phyloP scores from a whole-genome alignment of 352 stramenopile species.

The Phytophthora lateralis region DNA sequence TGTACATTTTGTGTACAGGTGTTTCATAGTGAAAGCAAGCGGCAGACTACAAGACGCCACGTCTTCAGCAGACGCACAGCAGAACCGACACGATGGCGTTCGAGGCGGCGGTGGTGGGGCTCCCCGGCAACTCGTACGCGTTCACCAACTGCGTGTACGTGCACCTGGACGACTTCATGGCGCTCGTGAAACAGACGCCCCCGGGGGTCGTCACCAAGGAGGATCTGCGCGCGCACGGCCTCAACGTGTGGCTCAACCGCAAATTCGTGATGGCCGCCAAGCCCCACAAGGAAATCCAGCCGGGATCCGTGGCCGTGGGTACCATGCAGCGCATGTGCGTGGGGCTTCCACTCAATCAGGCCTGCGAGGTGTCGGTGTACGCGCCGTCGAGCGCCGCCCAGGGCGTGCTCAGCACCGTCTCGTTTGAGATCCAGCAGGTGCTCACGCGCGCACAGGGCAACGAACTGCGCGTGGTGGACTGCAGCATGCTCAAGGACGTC shows the following conservation, averaged over 20 bases:
- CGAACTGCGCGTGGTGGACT: slow-evolving; percentile 74
- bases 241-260: slow-evolving; percentile 84
- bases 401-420: slow-evolving; percentile 67
- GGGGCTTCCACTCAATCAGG: slow-evolving; percentile 66
- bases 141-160: slow-evolving; percentile 89
- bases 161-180: slow-evolving; percentile 75
- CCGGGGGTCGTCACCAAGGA: slow-evolving; percentile 70
- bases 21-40: slow-evolving; percentile 10
- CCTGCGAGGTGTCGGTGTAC: slow-evolving; percentile 70
- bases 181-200: slow-evolving; percentile 67
- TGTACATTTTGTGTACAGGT: slow-evolving; percentile 10
- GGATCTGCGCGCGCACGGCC: slow-evolving; percentile 67
- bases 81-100: slow-evolving; percentile 46
- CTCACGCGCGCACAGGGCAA: slow-evolving; percentile 71
- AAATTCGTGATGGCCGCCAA: slow-evolving; percentile 86
- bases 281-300: slow-evolving; percentile 68
- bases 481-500: slow-evolving; percentile 60
- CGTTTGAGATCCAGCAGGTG: slow-evolving; percentile 83
- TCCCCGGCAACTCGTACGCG: slow-evolving; percentile 79
- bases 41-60: slow-evolving; percentile 15
- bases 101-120: slow-evolving; percentile 61
- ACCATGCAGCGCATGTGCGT: slow-evolving; percentile 84
- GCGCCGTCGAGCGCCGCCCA: slow-evolving; percentile 46
- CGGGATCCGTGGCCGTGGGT: slow-evolving; percentile 67
- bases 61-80: slow-evolving; percentile 2